Evolutionary conservation across 108 stramenopile species (phyloP), one percentile per base, ranked within the genome.

Genomic region (Skeletonema grethae): DNA sequence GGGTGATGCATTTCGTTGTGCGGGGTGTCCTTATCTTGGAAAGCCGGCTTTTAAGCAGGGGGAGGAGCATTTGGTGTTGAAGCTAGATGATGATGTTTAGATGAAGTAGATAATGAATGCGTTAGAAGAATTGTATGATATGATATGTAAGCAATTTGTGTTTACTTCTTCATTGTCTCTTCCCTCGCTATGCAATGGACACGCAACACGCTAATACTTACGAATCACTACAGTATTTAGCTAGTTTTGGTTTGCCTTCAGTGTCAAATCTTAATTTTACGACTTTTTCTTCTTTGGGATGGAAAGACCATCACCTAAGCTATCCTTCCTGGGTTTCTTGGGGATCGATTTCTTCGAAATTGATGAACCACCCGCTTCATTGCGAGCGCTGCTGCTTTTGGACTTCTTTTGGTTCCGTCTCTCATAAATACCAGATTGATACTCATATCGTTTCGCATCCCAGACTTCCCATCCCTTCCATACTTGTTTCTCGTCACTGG

Each of bases 1-100:
- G 81, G 99, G 99, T 34, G 99, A 99, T 83, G 99, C 99, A 30
- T 99, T 99, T 85, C 93, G 99, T n/a, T 99, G 99, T 79, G 97
- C 96, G 2, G 76, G 82, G 16, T 99, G 99, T 73, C 99, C 99
- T 1, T 97, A 95, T 82, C 79, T 97, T 45, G 99, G 97, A 11
- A 93, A 86, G 76, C 99, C 99, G 11, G 95, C 97, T 0, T 99
- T 98, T 82, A 96, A 98, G 72, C 75, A 95, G n/a, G 97, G 97
- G 7, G 94, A 96, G 72, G 96, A 95, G 82, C 93, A 95, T 85
- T 83, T 99, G 75, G 88, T 99, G 29, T 80, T 98, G 76, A 80
- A 95, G 45, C 70, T 96, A 69, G 72, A 70, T 3, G 95, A 96
- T 73, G 96, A 95, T 83, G 79, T 92, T 60, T 92, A 80, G 60